These are phyloP conservation scores for Candida nitratophila DNA, from an alignment of 805 yeast species.

Conservation along the genomic window DNA sequence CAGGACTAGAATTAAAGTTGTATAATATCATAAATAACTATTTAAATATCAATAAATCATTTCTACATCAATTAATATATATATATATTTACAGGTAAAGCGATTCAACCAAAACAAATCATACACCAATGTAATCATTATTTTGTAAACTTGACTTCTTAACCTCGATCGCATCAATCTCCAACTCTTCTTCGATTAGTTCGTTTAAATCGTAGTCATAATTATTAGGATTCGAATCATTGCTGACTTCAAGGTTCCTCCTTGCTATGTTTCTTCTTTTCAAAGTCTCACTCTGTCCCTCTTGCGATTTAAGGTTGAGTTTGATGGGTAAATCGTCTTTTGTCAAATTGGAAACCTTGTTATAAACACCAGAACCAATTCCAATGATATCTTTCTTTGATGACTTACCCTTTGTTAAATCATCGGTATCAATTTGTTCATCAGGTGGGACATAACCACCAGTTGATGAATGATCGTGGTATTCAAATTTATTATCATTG, in stretches of 20 bases:
- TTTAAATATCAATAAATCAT: no score
- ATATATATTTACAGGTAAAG: no score
- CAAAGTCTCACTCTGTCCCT: slow-evolving; percentile 6
- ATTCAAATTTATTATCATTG: not conserved
- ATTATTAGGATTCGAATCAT: slow-evolving; percentile 31
- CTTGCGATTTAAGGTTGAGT: slow-evolving; percentile 15
- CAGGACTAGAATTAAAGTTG: no score
- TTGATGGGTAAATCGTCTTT: slow-evolving; percentile 23
- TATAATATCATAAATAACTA: no score
- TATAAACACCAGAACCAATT: slow-evolving; percentile 17
- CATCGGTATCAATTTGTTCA: slow-evolving; percentile 11
- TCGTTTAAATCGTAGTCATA: slow-evolving; percentile 44
- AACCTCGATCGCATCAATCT: slow-evolving; percentile 15
- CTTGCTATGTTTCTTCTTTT: slow-evolving; percentile 11
- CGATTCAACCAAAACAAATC: not conserved
- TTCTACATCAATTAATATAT: no score
- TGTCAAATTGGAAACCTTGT: slow-evolving; percentile 17
- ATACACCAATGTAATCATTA: not conserved
- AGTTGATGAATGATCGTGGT: not conserved
- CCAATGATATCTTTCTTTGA: slow-evolving; percentile 2
- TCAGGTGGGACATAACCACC: slow-evolving; percentile 26
- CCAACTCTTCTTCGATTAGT: slow-evolving; percentile 30
- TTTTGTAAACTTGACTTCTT: not conserved
- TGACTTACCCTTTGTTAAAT: not conserved
- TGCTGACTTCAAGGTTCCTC: not conserved